Percentiles rank a stretch among this genome's conserved stretches.
phyloP scores from a whole-genome alignment of 2,329 filamentous ascomycete species.

The Alternaria atra region DNA sequence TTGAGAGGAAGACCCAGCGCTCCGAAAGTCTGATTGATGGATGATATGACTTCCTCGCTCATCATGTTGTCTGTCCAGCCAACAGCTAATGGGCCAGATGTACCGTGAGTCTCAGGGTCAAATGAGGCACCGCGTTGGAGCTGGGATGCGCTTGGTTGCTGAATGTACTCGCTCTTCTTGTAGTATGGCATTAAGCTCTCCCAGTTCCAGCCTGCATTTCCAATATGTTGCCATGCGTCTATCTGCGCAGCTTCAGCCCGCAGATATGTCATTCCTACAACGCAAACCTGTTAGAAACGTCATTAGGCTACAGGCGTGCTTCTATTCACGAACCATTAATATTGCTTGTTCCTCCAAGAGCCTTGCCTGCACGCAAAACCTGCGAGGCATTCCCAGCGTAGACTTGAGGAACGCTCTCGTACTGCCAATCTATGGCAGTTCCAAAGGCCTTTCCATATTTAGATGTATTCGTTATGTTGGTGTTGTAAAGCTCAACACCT shows the following conservation, averaged over 20 bases:
- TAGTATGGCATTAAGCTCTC: conserved; percentile 3
- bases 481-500: background rate
- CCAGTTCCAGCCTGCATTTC: conserved; percentile 3
- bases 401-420: background rate
- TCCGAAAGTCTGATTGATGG: background rate
- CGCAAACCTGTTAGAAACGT: background rate
- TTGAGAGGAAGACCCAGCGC: background rate
- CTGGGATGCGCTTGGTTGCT: background rate
- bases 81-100: background rate
- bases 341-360: background rate
- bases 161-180: conserved; percentile 1
- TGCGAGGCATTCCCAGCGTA: background rate
- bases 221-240: conserved; percentile 1
- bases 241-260: conserved; percentile 1
- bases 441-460: conserved; percentile 2
- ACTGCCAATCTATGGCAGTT: conserved; percentile 3
- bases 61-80: conserved; percentile 3
- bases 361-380: background rate
- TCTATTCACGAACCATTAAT: conserved; percentile 1
- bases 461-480: conserved; percentile 2
- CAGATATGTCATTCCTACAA: conserved; percentile 1
- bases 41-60: background rate
- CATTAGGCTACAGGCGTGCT: background rate
- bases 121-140: no score
- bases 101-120: no score